Evolutionary conservation across 768 basidiomycete species (phyloP).

Genomic region (Podaxis carcinomalis): DNA sequence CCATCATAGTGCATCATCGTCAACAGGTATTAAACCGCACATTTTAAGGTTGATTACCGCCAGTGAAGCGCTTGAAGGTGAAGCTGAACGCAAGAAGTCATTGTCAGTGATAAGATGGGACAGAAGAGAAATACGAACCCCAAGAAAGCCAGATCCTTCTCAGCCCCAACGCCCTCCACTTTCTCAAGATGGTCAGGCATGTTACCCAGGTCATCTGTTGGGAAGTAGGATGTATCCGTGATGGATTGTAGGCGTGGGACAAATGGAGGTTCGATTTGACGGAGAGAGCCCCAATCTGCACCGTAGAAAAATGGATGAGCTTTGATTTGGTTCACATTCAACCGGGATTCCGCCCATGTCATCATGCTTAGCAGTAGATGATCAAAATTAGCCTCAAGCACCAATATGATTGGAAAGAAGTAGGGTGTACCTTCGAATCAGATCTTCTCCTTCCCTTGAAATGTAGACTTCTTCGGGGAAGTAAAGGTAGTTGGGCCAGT

Average conservation of each 20-base stretch:
- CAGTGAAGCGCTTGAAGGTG: conserved; percentile 76
- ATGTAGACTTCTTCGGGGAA: conserved; percentile 97
- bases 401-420: background rate
- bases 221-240: conserved; percentile 96
- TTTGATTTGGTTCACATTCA: conserved; percentile 86
- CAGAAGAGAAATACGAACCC: conserved; percentile 37
- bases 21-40: conserved; percentile 16
- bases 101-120: background rate
- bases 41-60: conserved; percentile 25
- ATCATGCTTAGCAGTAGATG: conserved; percentile 59
- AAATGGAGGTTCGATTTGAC: conserved; percentile 94
- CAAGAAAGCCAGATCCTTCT: conserved; percentile 66
- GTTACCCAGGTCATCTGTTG: conserved; percentile 85
- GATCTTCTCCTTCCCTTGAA: conserved; percentile 85
- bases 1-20: background rate
- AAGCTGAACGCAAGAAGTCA: conserved; percentile 44
- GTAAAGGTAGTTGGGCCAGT: conserved; percentile 87
- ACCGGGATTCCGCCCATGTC: conserved; percentile 71
- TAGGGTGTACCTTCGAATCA: conserved; percentile 69
- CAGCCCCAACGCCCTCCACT: conserved; percentile 59
- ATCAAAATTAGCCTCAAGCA: background rate
- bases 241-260: conserved; percentile 89
- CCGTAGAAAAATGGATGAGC: conserved; percentile 92
- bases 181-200: conserved; percentile 55
- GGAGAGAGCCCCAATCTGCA: conserved; percentile 89